Evolutionary conservation across 306 rosid genomes (phyloP).

Genomic region (Dalbergia cochinchinensis): DNA sequence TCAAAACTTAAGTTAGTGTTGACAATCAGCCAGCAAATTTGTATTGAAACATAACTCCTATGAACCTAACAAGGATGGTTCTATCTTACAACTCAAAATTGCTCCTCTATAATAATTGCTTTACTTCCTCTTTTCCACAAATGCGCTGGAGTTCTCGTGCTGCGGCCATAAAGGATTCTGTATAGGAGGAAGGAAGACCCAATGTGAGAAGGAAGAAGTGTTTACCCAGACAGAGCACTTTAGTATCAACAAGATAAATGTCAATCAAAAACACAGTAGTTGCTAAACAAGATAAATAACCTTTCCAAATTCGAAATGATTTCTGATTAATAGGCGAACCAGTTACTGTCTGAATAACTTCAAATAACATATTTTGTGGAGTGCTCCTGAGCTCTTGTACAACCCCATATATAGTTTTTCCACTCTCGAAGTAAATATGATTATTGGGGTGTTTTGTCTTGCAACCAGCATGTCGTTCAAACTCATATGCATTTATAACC

Average conservation of each 20-base stretch:
- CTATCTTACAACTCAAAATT: slow-evolving; percentile 43
- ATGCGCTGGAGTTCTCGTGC: slow-evolving; percentile 75
- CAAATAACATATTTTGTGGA: slow-evolving; percentile 74
- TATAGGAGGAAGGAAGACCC: slow-evolving; percentile 17
- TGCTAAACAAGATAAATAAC: slow-evolving; percentile 32
- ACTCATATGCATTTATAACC: slow-evolving; percentile 84
- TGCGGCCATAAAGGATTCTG: slow-evolving; percentile 80
- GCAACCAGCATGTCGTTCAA: slow-evolving; percentile 88
- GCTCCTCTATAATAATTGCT: slow-evolving; percentile 51
- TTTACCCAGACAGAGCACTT: slow-evolving; percentile 8
- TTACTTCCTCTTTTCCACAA: slow-evolving; percentile 67
- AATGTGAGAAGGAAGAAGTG: slow-evolving; percentile 36
- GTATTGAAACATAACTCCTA: slow-evolving; percentile 47
- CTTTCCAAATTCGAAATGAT: slow-evolving; percentile 80
- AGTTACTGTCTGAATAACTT: slow-evolving; percentile 77
- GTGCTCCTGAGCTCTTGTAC: slow-evolving; percentile 89
- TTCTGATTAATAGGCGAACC: slow-evolving; percentile 83
- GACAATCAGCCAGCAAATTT: slow-evolving; percentile 48
- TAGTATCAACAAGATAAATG: slow-evolving; percentile 16
- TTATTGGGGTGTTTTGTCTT: slow-evolving; percentile 88
- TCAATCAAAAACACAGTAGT: slow-evolving; percentile 12
- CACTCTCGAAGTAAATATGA: slow-evolving; percentile 85
- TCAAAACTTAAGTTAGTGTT: slow-evolving; percentile 38
- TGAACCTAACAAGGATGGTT: slow-evolving; percentile 48
- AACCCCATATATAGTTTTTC: slow-evolving; percentile 83